Percentiles rank a stretch among this genome's conserved stretches.
These are phyloP conservation scores for Cutaneotrichosporon dermatis DNA, from an alignment of 1,284 basidiomycete genomes.

Conservation along the genomic window DNA sequence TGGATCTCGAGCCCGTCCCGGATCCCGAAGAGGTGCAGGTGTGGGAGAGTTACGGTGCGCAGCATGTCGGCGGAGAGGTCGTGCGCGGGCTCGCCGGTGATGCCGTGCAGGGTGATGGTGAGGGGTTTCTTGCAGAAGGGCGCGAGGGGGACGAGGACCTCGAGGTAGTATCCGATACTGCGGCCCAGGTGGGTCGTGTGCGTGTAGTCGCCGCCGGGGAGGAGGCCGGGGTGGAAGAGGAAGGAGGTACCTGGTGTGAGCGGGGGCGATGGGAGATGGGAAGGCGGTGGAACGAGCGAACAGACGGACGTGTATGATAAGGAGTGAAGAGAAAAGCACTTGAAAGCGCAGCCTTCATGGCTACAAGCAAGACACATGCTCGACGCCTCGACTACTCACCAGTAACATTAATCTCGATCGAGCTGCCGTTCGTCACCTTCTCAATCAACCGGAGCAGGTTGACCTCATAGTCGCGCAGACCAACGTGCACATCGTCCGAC, in stretches of 20 bases:
- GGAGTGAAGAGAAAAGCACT: no score
- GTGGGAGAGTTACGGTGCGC: slow-evolving; percentile 86
- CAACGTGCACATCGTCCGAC: slow-evolving; percentile 87
- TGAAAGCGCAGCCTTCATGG: no score
- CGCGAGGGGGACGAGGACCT: slow-evolving; percentile 82
- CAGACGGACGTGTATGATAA: no score
- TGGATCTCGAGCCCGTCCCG: slow-evolving; percentile 81
- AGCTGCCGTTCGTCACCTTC: slow-evolving; percentile 88
- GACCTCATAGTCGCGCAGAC: slow-evolving; percentile 91
- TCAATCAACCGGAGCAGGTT: slow-evolving; percentile 85
- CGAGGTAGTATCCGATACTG: slow-evolving; percentile 89
- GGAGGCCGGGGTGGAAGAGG: slow-evolving; percentile 85
- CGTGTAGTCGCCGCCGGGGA: slow-evolving; percentile 72
- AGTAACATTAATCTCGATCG: slow-evolving; percentile 97
- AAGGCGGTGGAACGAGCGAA: no score
- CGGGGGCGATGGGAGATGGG: not conserved
- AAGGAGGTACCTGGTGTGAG: slow-evolving; percentile 71
- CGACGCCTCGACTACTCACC: slow-evolving; percentile 53
- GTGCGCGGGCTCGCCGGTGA: slow-evolving; percentile 77
- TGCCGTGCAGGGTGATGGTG: slow-evolving; percentile 73
- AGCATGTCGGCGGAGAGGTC: slow-evolving; percentile 88
- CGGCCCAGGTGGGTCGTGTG: slow-evolving; percentile 86
- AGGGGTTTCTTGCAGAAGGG: slow-evolving; percentile 90
- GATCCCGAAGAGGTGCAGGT: slow-evolving; percentile 83
- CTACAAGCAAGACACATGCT: no score